Evolutionary conservation across 2,329 filamentous ascomycete species (phyloP), one percentile per base, ranked within the genome.

Genomic region (Stachybotrys chlorohalonatus): DNA sequence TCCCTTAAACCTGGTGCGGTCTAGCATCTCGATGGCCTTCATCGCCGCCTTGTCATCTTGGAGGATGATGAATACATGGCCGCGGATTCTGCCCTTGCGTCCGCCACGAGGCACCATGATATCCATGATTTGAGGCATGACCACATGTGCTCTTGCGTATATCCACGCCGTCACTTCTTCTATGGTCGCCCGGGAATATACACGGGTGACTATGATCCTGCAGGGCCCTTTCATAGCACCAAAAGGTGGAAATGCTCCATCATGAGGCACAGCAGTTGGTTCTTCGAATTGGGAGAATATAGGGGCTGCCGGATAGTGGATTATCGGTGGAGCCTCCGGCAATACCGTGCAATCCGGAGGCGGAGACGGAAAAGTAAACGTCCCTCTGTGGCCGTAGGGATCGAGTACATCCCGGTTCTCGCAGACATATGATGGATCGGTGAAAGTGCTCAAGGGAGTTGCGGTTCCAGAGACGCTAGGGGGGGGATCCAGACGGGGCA

Each of bases 131-230:
- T 58, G 58, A 11, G 46, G 32, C 2, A 53, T 58, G 32, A 54
- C 52, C 9, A 58, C 53, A 3, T 62, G 62, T 47, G 66, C 58
- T 46, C 60, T 63, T 16, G 59, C 55, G 6, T 57, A 59, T 11
- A 69, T 59, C 68, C 68, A 70, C 9, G 51, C 54, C 17, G 54
- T 60, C 8, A 69, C 63, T 1, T 67, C 62, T 3, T 61, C 55
- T 11, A 55, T 52, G 15, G 47, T 51, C 17, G 58, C 58, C 30
- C 61, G 55, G 51, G 63, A 60, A 39, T 61, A 58, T 16, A 70
- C 62, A 13, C 60, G 61, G 7, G 62, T 60, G 24, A 70, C 55
- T 31, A 63, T 55, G 32, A 69, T 54, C 45, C 62, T 66, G 16
- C 59, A 57, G n/a, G 53, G 53, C 50, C 64, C 60, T 17, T 45